A percentile compares a stretch with the other conserved stretches of the same genome.
These are phyloP conservation scores for Ustilago sp. DNA, from an alignment of 1,284 basidiomycete species.

Conservation along the genomic window DNA sequence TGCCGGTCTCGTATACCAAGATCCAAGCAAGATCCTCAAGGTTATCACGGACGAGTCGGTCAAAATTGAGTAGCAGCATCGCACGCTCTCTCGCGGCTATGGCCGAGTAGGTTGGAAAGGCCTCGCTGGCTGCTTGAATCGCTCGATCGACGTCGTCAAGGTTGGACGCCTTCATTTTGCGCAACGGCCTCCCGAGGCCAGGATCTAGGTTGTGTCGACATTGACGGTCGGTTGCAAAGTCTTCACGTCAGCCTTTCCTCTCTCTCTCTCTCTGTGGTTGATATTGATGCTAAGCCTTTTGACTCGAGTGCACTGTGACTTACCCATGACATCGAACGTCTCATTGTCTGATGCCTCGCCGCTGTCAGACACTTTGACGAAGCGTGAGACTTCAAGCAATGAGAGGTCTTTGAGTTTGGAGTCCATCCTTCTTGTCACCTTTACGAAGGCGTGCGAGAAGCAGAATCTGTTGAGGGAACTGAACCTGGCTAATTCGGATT, in stretches of 20 bases:
- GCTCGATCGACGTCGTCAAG: conserved; percentile 64
- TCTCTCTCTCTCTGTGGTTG: too few relatives aligned
- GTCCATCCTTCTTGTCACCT: conserved; percentile 23
- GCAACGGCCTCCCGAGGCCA: conserved; percentile 32
- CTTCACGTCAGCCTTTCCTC: background rate
- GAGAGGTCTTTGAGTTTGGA: conserved; percentile 53
- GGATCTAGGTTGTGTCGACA: conserved; percentile 22
- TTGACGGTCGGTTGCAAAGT: conserved; percentile 6
- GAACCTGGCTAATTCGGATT: background rate
- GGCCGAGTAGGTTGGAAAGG: conserved; percentile 57
- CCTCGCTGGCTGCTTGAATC: conserved; percentile 58
- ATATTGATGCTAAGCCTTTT: background rate
- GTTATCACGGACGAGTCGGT: conserved; percentile 55
- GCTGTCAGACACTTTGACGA: conserved; percentile 55
- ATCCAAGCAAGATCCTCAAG: conserved; percentile 66
- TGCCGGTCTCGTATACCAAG: conserved; percentile 68
- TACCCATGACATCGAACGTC: conserved; percentile 42
- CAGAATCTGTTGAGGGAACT: background rate
- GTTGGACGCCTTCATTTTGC: conserved; percentile 42
- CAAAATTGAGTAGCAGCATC: conserved; percentile 61
- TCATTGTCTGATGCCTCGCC: conserved; percentile 42
- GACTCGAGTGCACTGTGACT: conserved; percentile 11
- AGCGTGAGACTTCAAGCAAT: conserved; percentile 55
- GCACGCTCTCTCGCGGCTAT: conserved; percentile 59
- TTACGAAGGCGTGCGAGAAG: background rate